These are phyloP conservation scores for Trypanosomatidae sp. DNA, from an alignment of 208 protist genomes.

Conservation along the genomic window DNA sequence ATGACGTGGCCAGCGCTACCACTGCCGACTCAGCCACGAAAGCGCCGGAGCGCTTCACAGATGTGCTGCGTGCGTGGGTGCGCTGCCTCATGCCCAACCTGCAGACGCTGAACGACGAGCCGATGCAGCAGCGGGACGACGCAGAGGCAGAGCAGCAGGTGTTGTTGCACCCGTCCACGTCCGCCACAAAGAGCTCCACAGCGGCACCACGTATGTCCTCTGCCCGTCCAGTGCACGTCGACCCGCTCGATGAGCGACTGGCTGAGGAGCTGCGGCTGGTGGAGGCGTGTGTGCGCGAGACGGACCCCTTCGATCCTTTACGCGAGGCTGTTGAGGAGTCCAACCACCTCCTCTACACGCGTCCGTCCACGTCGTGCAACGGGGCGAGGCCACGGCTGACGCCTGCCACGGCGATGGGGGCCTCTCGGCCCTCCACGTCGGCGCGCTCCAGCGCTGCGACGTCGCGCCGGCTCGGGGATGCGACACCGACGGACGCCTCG, in stretches of 20 bases:
- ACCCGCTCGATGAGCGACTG: constrained; percentile 60
- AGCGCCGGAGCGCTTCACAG: constrained; percentile 8
- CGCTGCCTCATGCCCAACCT: constrained; percentile 58
- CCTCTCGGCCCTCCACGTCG: constrained; percentile 9
- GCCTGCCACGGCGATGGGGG: constrained; percentile 17
- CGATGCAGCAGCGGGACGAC: too few relatives aligned
- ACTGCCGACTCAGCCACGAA: neutral
- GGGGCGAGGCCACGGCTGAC: constrained; percentile 33
- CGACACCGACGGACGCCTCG: constrained; percentile 14
- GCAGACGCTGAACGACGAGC: constrained; percentile 22
- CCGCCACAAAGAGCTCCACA: too few relatives aligned
- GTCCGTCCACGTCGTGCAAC: constrained; percentile 61
- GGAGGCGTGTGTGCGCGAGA: constrained; percentile 71
- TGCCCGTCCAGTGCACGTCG: constrained; percentile 35
- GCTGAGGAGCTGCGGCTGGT: constrained; percentile 74
- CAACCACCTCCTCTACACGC: constrained; percentile 48
- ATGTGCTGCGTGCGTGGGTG: constrained; percentile 47
- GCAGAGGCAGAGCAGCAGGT: too few relatives aligned
- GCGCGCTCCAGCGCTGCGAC: constrained; percentile 19
- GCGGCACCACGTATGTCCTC: too few relatives aligned
- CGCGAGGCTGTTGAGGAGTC: constrained; percentile 42
- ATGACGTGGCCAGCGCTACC: too few relatives aligned
- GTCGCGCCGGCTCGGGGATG: constrained; percentile 9
- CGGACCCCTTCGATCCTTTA: constrained; percentile 49
- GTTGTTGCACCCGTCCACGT: neutral